Conservation (phyloP, 2,329 filamentous ascomycete species). For the Aspergillus puulaauensis region DNA sequence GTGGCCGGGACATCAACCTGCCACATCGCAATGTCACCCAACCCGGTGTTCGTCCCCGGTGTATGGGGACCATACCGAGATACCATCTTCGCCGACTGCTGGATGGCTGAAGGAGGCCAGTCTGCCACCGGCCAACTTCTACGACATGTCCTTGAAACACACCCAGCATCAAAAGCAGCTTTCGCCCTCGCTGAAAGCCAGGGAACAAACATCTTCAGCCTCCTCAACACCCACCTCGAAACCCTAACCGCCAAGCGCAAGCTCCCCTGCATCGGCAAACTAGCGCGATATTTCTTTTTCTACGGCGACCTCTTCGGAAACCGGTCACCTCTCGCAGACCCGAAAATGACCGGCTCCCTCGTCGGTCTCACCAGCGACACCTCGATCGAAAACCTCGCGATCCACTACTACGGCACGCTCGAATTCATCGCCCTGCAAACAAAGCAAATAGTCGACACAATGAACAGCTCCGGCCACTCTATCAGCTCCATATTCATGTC, state of each 20-base stretch:
- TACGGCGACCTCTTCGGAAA: conserved; percentile 98
- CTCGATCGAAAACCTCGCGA: conserved; percentile 78
- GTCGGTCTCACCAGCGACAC: conserved; percentile 86
- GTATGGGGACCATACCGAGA: too few relatives aligned
- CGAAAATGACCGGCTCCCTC: conserved; percentile 87
- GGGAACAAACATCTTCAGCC: too few relatives aligned
- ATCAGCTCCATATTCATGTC: conserved; percentile 98
- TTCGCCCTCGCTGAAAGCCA: too few relatives aligned
- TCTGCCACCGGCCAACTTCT: too few relatives aligned
- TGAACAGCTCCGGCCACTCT: conserved; percentile 86
- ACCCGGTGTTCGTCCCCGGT: too few relatives aligned
- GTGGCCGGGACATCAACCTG: too few relatives aligned
- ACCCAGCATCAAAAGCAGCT: too few relatives aligned
- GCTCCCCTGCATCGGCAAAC: conserved; percentile 62
- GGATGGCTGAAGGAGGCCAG: too few relatives aligned
- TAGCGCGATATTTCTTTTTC: conserved; percentile 95
- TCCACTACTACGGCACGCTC: conserved; percentile 94
- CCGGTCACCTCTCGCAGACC: conserved; percentile 86
- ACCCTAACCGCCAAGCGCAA: conserved; percentile 59
- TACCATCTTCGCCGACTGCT: too few relatives aligned
- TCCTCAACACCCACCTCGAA: too few relatives aligned
- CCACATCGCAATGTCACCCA: too few relatives aligned
- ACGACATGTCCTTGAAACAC: too few relatives aligned
- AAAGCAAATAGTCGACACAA: conserved; percentile 86
- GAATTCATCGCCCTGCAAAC: conserved; percentile 98